Conservation (phyloP, 2,329 filamentous ascomycete species). For the Hypoxylon rubiginosum region DNA sequence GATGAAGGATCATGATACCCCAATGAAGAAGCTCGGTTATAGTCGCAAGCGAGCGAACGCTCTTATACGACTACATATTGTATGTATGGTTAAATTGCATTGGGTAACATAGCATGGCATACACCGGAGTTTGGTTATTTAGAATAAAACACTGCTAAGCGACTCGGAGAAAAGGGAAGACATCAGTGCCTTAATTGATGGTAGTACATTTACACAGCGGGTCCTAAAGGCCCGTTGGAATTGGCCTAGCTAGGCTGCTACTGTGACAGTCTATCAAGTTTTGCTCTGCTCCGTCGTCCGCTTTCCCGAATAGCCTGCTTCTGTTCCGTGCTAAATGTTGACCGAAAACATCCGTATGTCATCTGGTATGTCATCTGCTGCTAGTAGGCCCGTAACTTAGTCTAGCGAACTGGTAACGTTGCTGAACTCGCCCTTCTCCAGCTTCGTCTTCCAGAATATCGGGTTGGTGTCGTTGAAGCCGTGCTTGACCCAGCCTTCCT, state of each 20-base stretch:
- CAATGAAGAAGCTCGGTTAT: neutral
- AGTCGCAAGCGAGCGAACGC: constrained; percentile 2
- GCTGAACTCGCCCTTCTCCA: constrained; percentile 98
- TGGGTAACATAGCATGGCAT: constrained; percentile 11
- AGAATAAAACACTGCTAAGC: neutral
- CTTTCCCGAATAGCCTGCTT: neutral
- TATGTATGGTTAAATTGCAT: constrained; percentile 16
- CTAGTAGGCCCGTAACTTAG: constrained; percentile 24
- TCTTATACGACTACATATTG: constrained; percentile 28
- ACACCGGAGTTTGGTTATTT: constrained; percentile 12
- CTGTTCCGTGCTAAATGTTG: constrained; percentile 6
- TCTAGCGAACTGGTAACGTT: constrained; percentile 87
- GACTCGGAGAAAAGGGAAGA: neutral
- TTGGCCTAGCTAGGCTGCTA: constrained; percentile 31
- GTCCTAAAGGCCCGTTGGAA: constrained; percentile 29
- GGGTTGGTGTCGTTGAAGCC: constrained; percentile 98
- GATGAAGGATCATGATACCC: constrained; percentile 18
- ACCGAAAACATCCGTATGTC: constrained; percentile 1
- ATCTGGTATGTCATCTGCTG: neutral
- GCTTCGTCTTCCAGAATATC: constrained; percentile 99
- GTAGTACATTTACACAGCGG: constrained; percentile 45
- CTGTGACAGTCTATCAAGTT: constrained; percentile 40
- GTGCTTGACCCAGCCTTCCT: constrained; percentile 98
- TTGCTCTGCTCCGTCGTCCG: constrained; percentile 19
- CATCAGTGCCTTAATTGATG: constrained; percentile 35